Evolutionary conservation across 2,329 filamentous ascomycete species (phyloP), one percentile per base, ranked within the genome.

Genomic region (Botrytis pseudocinerea): DNA sequence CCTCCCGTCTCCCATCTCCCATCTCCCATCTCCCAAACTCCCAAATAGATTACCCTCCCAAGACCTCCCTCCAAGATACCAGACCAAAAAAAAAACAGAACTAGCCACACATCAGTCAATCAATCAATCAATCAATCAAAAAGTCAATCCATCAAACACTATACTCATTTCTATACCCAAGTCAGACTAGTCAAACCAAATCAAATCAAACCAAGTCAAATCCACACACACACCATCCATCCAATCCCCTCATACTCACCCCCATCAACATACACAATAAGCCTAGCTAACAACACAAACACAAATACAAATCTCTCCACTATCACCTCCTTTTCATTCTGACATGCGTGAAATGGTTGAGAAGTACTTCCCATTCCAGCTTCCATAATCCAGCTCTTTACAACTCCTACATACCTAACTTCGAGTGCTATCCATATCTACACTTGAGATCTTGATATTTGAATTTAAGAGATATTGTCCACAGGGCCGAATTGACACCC

Each of bases 311-410:
- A 40, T 40, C 40, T 12, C 12, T 40, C 9, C 12, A 40, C 12
- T 40, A 12, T 14, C 40, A 40, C 5, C 5, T 28, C 6, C 2
- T 18, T 32, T 12, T 57, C 51, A 9, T 18, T 57, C 14, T 4
- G 51, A 8, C n/a, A 4, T 9, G 16, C 0, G 12, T 54, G 4
- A 7, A 0, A 16, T n/a, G 48, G 12, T n/a, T n/a, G 7, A 54
- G 51, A 54, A 28, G 51, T 14, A 28, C 14, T 28, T 18, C 7
- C 51, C 14, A 32, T 7, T 54, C 25, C n/a, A 18, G 51, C n/a
- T 57, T 57, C 14, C n/a, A 57, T 25, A n/a, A 6, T 2, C 25
- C 48, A n/a, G 14, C 12, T 7, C 48, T n/a, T 12, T 16, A 16
- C 12, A 4, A n/a, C 51, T 57, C 3, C n/a, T 18, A n/a, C 51